Base-by-base conservation (phyloP, 257 asterid species). In the Echites panduratus region DNA sequence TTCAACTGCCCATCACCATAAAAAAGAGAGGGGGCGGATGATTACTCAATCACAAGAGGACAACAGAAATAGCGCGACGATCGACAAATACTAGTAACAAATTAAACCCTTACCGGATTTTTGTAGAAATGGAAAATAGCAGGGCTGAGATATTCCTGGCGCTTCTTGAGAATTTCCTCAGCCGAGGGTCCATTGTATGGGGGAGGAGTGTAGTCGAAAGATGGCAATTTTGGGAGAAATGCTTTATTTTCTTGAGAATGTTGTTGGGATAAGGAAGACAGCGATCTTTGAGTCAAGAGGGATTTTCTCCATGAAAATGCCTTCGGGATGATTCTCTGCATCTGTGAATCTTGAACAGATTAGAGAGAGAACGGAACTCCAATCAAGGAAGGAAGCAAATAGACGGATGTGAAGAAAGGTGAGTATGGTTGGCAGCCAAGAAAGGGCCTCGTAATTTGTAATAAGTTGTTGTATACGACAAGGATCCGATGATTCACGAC, bases 111-210 rank as follows among this genome's bases (percentile, higher is more conserved):
- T 66, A 91, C 97, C 6, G 98, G 98, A 7, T 82, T 83, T 54
- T 82, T 80, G 84, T 79, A 93, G 70, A 91, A 87, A 80, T 91
- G 96, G 75, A 87, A 89, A 70, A 93, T 77, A 69, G 98, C 95
- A 45, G 98, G 98, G 85, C 84, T 93, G 82, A 93, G 93, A 69
- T 76, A 93, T 24, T 76, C 77, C 14, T 65, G 78, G 62, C 97
- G 94, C 76, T 93, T 93, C 29, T 62, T 49, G 59, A 93, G 84
- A 75, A 93, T 88, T 70, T 93, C 88, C 0, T 79, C 87, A 54
- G 88, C 82, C 54, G 96, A 72, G 73, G 98, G 99, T 11, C 99
- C 99, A 38, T 84, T 52, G 84, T 95, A 95, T 2, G 95, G 91
- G 4, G 96, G 91, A 12, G 99, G 99, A 73, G 91, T 35, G 87